Evolutionary conservation across 1,284 basidiomycete genomes (phyloP).

Genomic region (Chiua sp.): DNA sequence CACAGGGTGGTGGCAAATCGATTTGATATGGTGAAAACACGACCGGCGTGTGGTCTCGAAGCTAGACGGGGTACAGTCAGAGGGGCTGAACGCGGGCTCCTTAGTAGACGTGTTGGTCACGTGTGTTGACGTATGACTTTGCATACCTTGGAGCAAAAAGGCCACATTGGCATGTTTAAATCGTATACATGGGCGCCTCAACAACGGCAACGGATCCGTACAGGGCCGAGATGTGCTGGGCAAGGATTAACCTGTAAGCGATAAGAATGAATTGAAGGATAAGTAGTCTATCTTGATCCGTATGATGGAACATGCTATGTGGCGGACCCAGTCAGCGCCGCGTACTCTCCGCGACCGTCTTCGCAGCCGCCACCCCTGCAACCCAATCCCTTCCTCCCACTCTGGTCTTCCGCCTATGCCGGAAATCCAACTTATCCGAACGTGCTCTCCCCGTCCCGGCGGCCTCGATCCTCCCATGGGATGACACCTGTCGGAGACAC

Average conservation of each 20-base stretch:
- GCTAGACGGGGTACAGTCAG: background rate
- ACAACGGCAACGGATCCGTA: background rate
- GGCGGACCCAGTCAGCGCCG: background rate
- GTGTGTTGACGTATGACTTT: constrained; percentile 48
- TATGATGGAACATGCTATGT: no score
- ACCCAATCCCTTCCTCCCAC: constrained; percentile 17
- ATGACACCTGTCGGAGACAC: constrained; percentile 52
- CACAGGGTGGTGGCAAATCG: no score
- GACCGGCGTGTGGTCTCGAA: constrained; percentile 63
- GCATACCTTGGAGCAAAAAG: background rate
- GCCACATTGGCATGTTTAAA: background rate
- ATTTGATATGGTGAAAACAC: constrained; percentile 2
- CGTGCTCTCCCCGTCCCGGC: background rate
- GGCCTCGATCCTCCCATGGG: background rate
- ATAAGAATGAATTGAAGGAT: constrained; percentile 5
- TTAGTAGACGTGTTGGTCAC: constrained; percentile 14
- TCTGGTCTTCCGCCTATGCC: constrained; percentile 12
- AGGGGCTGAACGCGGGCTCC: background rate
- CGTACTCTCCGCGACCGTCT: constrained; percentile 15
- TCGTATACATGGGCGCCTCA: constrained; percentile 55
- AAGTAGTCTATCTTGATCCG: background rate
- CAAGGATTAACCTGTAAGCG: background rate
- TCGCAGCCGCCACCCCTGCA: constrained; percentile 28
- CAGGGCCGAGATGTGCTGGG: no score
- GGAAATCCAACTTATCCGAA: constrained; percentile 25